Evolutionary conservation across 352 stramenopile genomes (phyloP), one percentile per base, ranked within the genome.

Genomic region (Globisporangium uncinulatum): DNA sequence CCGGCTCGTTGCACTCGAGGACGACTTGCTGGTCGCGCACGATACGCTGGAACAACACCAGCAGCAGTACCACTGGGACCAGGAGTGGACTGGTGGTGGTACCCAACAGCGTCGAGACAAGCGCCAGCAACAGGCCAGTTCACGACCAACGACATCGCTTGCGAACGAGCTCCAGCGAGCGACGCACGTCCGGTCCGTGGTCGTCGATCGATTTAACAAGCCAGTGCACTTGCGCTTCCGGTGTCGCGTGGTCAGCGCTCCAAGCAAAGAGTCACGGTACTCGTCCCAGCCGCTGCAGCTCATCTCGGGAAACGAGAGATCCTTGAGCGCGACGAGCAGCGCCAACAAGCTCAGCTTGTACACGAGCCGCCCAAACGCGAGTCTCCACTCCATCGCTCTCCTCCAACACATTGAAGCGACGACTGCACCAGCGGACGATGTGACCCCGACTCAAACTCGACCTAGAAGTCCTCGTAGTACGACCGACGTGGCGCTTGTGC

Each of bases 401-500:
- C 24, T 29, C 24, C 24, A 29, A 29, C 2, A 29, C 24, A 29
- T 1, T 29, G 2, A 29, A 29, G 24, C 4, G 24, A 29, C 24
- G 24, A 29, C 24, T 29, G 24, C 24, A 29, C 24, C 24, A 29
- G 24, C 24, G 24, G 24, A 29, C 24, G 24, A 29, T 1, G 24
- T 4, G 24, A 29, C 24, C 4, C 24, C 24, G 24, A 29, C 24
- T 29, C 24, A 4, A 29, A 29, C 24, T 29, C 10, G 21, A 37
- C 31, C 41, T 29, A 29, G 4, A 13, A 11, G 31, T 29, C 24
- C 24, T 29, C 24, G 42, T 1, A 4, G 14, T 15, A 17, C 14
- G 21, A 65, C 45, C 34, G 54, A 73, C n/a, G 53, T 67, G 32
- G 56, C 80, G 59, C 59, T 70, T 2, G 62, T 89, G 5, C 73